Evolutionary conservation across 768 basidiomycete species (phyloP).

Genomic region (Tylopilus cervinicoccineus): DNA sequence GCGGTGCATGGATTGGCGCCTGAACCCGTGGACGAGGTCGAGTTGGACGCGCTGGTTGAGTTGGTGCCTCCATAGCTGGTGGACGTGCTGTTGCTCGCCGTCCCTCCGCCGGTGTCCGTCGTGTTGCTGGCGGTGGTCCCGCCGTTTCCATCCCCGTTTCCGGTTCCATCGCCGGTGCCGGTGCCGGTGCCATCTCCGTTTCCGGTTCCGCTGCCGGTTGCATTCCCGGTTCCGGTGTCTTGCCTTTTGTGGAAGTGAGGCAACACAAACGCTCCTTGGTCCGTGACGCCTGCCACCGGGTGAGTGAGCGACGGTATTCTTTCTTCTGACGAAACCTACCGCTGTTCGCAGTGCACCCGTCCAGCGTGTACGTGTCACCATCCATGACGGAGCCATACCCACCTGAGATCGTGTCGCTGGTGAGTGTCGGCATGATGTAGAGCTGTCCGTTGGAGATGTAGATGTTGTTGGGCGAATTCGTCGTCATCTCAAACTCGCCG

Average conservation of each 20-base stretch:
- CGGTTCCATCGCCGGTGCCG: neutral
- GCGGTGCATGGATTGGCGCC: conserved; percentile 38
- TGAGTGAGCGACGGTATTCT: neutral
- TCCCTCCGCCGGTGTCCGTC: neutral
- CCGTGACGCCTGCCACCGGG: conserved; percentile 2
- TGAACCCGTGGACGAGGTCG: conserved; percentile 14
- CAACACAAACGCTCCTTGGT: conserved; percentile 25
- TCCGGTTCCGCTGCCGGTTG: neutral
- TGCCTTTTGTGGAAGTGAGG: conserved; percentile 25
- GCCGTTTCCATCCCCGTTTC: conserved; percentile 3
- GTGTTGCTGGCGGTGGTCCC: neutral
- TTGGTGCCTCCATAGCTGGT: neutral
- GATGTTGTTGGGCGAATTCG: conserved; percentile 34
- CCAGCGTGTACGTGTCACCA: conserved; percentile 36
- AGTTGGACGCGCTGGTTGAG: conserved; percentile 7
- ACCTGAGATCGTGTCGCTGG: conserved; percentile 41
- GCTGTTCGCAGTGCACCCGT: conserved; percentile 31
- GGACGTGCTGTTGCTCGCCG: conserved; percentile 3
- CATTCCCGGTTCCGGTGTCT: conserved; percentile 8
- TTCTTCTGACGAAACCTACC: conserved; percentile 1
- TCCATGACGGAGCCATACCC: conserved; percentile 37
- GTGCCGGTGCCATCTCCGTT: conserved; percentile 2
- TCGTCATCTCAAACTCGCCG: conserved; percentile 58
- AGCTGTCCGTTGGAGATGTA: conserved; percentile 48
- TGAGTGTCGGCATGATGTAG: conserved; percentile 59